Evolutionary conservation across 2,329 filamentous ascomycete species (phyloP), one percentile per base, ranked within the genome.

Genomic region (Magnaporthiopsis rhizophila): DNA sequence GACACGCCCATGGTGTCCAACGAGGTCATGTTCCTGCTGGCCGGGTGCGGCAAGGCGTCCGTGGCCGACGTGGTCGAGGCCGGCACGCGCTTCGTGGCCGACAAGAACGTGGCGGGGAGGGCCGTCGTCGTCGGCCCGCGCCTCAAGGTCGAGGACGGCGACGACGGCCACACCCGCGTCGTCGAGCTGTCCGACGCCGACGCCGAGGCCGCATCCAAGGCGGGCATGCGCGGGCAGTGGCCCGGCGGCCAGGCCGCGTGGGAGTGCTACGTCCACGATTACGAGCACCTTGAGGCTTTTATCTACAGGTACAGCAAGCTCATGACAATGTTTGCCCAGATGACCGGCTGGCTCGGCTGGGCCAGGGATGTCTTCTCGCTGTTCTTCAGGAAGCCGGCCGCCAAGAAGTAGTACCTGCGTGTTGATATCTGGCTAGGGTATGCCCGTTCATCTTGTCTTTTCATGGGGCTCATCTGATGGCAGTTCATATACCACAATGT

Each of bases 1-100:
- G 82, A 85, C 68, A 86, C 84, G 13, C 81, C 83, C 26, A 81
- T 89, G 61, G 71, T 87, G 11, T 73, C 79, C 0, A 65, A 74
- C 0, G 62, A 67, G 1, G 85, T 78, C 30, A 78, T 81, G n/a
- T 65, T 81, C 1, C 64, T 88, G 21, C 77, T 89, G 3, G 81
- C 85, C 0, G 87, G 87, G n/a, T 86, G 86, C 34, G 78, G 77
- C 21, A 82, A 77, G 2, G 85, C 83, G 6, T 76, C 76, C 36
- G 73, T 80, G 56, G 80, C 80, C 45, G 85, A 89, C 69, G 86
- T 89, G 0, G 79, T 89, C 2, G 84, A 88, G 67, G 86, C 86
- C 6, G 84, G 78, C 0, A 87, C 84, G 24, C 80, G 86, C 32
- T 77, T 89, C 34, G 79, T 86, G 58, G 83, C 85, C 0, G 84